These are phyloP conservation scores for Cladosporium sp. DNA, from an alignment of 2,329 filamentous ascomycete species.

Conservation along the genomic window DNA sequence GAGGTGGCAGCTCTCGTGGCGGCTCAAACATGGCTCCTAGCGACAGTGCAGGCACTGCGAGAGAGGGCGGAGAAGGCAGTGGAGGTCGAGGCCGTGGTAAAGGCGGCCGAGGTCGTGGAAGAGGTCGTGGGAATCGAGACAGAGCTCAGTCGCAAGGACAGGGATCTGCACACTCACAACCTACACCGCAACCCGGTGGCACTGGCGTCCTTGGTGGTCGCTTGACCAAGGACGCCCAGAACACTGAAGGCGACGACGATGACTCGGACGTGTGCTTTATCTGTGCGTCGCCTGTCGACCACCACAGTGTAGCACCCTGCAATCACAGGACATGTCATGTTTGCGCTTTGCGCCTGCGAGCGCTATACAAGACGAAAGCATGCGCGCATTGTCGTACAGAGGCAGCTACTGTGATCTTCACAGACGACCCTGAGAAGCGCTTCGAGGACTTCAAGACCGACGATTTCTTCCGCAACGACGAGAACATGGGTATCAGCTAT, in stretches of 20 bases:
- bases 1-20: constrained; percentile 15
- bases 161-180: constrained; percentile 23
- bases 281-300: constrained; percentile 83
- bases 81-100: constrained; percentile 17
- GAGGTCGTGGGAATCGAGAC: constrained; percentile 34
- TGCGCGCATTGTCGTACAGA: constrained; percentile 89
- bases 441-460: constrained; percentile 74
- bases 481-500: constrained; percentile 87
- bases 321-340: constrained; percentile 98
- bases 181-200: constrained; percentile 35
- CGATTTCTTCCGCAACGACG: constrained; percentile 75
- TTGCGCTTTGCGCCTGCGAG: constrained; percentile 83
- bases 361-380: constrained; percentile 91
- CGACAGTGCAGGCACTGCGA: constrained; percentile 10
- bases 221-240: constrained; percentile 46
- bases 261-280: constrained; percentile 88
- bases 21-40: constrained; percentile 8
- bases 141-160: constrained; percentile 27
- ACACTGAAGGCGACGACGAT: constrained; percentile 28
- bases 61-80: constrained; percentile 11
- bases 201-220: constrained; percentile 41
- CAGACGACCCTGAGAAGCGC: constrained; percentile 73
- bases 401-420: constrained; percentile 85
- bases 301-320: constrained; percentile 86
- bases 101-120: constrained; percentile 25